Conservation (phyloP, 2,329 filamentous ascomycete genomes). For the Diplodia corticola region DNA sequence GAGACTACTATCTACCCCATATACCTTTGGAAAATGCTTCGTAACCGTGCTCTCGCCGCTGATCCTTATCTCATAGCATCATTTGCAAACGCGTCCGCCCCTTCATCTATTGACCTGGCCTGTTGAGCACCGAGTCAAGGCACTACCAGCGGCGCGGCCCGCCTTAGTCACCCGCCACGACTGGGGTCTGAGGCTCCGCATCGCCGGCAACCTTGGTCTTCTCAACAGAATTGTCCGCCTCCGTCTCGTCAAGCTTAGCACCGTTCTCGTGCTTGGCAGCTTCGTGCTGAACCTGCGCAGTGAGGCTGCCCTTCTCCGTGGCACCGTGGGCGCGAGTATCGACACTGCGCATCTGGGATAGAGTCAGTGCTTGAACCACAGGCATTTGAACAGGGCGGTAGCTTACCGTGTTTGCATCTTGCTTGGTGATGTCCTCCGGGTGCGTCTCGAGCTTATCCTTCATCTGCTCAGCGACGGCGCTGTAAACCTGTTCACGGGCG, state of each 20-base stretch:
- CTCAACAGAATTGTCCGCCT: background rate
- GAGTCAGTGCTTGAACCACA: background rate
- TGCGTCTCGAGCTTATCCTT: conserved; percentile 37
- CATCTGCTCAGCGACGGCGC: conserved; percentile 30
- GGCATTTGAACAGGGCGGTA: background rate
- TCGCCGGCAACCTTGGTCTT: background rate
- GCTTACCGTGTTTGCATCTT: conserved; percentile 31
- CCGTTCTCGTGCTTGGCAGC: conserved; percentile 31
- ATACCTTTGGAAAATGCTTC: conserved; percentile 6
- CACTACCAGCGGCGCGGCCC: background rate
- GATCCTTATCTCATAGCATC: conserved; percentile 9
- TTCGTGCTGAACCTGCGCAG: conserved; percentile 35
- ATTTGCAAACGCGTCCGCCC: background rate
- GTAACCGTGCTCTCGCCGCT: conserved; percentile 17
- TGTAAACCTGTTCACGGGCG: conserved; percentile 36
- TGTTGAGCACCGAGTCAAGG: background rate
- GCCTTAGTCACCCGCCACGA: background rate
- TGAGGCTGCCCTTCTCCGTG: conserved; percentile 36
- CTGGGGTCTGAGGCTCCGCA: background rate
- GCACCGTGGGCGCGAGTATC: conserved; percentile 36
- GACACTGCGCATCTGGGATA: conserved; percentile 29
- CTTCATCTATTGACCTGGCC: background rate
- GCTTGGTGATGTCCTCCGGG: conserved; percentile 35
- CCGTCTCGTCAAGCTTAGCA: background rate
- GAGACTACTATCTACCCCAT: background rate